Conservation (phyloP, 2,329 filamentous ascomycete species). For the Monosporascus sp. region DNA sequence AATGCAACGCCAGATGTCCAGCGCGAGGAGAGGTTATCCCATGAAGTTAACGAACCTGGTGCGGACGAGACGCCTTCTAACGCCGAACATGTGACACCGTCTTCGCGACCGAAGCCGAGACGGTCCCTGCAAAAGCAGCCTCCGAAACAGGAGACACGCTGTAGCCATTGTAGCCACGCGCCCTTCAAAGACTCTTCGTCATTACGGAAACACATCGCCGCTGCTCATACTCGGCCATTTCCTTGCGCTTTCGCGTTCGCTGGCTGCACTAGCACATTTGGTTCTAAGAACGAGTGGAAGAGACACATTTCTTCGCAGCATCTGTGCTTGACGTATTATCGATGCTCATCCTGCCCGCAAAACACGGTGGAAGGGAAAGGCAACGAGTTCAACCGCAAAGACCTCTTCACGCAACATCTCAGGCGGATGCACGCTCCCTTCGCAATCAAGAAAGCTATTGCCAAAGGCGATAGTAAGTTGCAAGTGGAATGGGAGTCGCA, state of each 20-base stretch:
- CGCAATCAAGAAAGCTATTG: constrained; percentile 52
- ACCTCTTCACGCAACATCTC: constrained; percentile 90
- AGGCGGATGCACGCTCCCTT: constrained; percentile 85
- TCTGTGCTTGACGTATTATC: constrained; percentile 62
- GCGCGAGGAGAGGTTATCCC: constrained; percentile 38
- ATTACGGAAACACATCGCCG: constrained; percentile 61
- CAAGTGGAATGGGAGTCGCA: constrained; percentile 60
- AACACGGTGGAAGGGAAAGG: constrained; percentile 38
- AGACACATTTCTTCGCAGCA: constrained; percentile 89
- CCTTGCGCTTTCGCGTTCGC: constrained; percentile 82
- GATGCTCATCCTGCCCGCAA: constrained; percentile 56
- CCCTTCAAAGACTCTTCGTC: constrained; percentile 65
- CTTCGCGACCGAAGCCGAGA: constrained; percentile 37
- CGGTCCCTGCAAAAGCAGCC: constrained; percentile 43
- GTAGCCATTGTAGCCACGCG: constrained; percentile 55
- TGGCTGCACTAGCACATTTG: constrained; percentile 77
- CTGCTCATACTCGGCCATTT: constrained; percentile 68
- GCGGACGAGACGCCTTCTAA: constrained; percentile 34
- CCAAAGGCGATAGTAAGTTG: constrained; percentile 53
- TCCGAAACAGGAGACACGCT: constrained; percentile 56
- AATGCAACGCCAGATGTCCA: constrained; percentile 25
- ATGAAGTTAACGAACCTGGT: constrained; percentile 34
- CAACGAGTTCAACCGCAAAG: constrained; percentile 83
- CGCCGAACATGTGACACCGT: constrained; percentile 29
- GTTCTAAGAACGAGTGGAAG: constrained; percentile 97